Evolutionary conservation across 371 early-diverging fungal genomes (phyloP), one percentile per base, ranked within the genome.

Genomic region (Mortierella sp.): DNA sequence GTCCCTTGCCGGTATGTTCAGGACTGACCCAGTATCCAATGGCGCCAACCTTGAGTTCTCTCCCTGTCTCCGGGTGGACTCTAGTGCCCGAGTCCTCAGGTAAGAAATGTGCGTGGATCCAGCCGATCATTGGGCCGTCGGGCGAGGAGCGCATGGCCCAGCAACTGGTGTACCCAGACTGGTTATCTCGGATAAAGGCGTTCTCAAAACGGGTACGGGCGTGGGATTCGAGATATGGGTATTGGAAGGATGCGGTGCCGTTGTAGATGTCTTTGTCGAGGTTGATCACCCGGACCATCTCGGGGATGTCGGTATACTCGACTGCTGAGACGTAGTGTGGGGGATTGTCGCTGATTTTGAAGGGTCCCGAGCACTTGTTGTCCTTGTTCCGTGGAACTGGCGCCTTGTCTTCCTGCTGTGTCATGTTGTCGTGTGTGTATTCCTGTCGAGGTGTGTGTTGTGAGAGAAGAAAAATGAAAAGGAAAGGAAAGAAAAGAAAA

Each of bases 11-110:
- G 0, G 65, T 49, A 32, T 79, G 77, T 65, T 85, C 86, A 21
- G 86, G 82, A 14, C 86, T 82, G 72, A 85, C 79, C 86, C 86
- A 85, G 21, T 85, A 85, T 12, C 86, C 86, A 16, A 82, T 77
- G 1, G 77, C 72, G 0, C 72, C 77, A 12, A 76, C 46, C 71
- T 75, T 77, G n/a, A 85, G 72, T 2, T 74, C 63, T 35, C 48
- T 5, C 7, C 77, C 73, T 14, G 86, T 75, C 21, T 55, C 71
- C 11, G 84, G 84, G n/a, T 80, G 78, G 6, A 75, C 24, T 4
- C 70, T 74, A 0, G 65, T 44, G 11, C 27, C 55, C 0, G 51
- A 51, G 14, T 71, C 70, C 44, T 71, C 70, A 38, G 76, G 68
- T 27, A 46, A 43, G 3, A 79, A 65, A 54, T 79, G 49, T 11